Conservation (phyloP, 2,329 filamentous ascomycete genomes). For the Fonsecaea nubica region DNA sequence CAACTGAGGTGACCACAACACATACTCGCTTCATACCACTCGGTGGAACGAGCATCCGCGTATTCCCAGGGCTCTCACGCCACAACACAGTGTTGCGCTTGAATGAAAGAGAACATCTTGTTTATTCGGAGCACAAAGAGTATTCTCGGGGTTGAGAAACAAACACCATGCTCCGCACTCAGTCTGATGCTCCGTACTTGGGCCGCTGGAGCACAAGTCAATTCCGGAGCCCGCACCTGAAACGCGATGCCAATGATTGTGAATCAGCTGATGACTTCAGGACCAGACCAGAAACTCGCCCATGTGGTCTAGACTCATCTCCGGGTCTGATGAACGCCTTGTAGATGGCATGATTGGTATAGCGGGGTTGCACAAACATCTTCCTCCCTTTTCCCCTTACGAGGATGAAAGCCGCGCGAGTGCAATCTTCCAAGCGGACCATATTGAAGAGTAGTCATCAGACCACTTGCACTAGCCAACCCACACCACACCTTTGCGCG, state of each 20-base stretch:
- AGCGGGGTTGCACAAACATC: neutral
- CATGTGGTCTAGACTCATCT: slow-evolving; percentile 7
- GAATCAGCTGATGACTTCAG: slow-evolving; percentile 15
- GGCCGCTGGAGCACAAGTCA: neutral
- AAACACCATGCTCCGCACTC: neutral
- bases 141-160: neutral
- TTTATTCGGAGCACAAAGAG: neutral
- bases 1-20: neutral
- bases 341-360: slow-evolving; percentile 1
- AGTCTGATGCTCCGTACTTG: slow-evolving; percentile 1
- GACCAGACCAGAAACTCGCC: slow-evolving; percentile 5
- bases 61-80: neutral
- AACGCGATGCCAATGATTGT: neutral
- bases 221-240: slow-evolving; percentile 6
- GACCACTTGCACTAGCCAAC: neutral
- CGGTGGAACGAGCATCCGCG: neutral
- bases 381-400: neutral
- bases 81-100: neutral
- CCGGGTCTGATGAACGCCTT: neutral
- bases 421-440: neutral
- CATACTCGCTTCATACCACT: slow-evolving; percentile 3
- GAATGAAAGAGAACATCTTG: neutral
- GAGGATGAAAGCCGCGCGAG: neutral
- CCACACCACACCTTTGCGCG: slow-evolving; percentile 2
- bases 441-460: slow-evolving; percentile 14